Conservation (phyloP, 352 stramenopile genomes). For the Lagenidium giganteum region DNA sequence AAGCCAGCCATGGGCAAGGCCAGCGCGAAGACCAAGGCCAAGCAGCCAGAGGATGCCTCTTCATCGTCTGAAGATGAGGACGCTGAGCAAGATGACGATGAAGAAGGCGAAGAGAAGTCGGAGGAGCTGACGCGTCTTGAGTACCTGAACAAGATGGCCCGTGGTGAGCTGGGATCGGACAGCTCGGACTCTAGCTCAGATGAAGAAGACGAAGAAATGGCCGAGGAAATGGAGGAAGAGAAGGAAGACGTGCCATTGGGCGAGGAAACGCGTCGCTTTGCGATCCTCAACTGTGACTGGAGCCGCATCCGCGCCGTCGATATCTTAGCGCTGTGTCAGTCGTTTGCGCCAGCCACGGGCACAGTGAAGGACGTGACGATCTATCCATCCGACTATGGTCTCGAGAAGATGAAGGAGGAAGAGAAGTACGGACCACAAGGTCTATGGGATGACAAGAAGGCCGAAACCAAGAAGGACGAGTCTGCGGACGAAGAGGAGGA, state of each 20-base stretch:
- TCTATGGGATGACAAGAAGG: slow-evolving; percentile 44
- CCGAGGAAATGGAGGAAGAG: slow-evolving; percentile 34
- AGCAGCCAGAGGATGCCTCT: slow-evolving; percentile 15
- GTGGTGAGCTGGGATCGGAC: slow-evolving; percentile 62
- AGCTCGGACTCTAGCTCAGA: slow-evolving; percentile 49
- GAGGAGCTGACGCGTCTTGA: slow-evolving; percentile 76
- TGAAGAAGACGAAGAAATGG: slow-evolving; percentile 37
- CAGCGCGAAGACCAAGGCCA: slow-evolving; percentile 18
- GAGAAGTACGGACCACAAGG: slow-evolving; percentile 61
- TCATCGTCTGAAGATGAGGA: slow-evolving; percentile 29
- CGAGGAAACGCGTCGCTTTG: slow-evolving; percentile 87
- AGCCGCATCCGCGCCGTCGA: slow-evolving; percentile 93
- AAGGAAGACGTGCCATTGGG: slow-evolving; percentile 78
- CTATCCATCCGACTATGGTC: slow-evolving; percentile 95
- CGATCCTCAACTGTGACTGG: slow-evolving; percentile 97
- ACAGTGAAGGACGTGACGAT: slow-evolving; percentile 91
- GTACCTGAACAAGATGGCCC: slow-evolving; percentile 83
- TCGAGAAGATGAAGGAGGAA: slow-evolving; percentile 91
- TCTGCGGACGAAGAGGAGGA: slow-evolving; percentile 15
- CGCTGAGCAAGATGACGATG: too few species aligned
- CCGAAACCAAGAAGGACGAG: slow-evolving; percentile 18
- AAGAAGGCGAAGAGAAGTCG: slow-evolving; percentile 27
- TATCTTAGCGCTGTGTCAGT: slow-evolving; percentile 93
- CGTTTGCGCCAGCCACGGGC: slow-evolving; percentile 89
- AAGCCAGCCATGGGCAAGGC: slow-evolving; percentile 21